These are phyloP conservation scores for Komagataella pseudopastoris DNA, from an alignment of 805 yeast genomes.

Conservation along the genomic window DNA sequence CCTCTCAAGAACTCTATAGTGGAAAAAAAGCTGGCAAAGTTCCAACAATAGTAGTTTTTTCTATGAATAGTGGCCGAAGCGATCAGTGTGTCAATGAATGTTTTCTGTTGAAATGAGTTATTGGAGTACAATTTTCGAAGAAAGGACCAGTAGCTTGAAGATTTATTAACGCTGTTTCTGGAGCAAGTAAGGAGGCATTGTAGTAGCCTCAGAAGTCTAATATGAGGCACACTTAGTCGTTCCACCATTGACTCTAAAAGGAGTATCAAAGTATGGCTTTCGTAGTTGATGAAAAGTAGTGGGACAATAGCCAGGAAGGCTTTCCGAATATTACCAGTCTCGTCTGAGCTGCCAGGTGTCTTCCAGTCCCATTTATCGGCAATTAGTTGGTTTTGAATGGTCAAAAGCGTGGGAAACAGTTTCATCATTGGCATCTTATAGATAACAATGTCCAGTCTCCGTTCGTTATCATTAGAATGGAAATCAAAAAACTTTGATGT, in stretches of 20 bases:
- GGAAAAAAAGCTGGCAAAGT: slow-evolving; percentile 19
- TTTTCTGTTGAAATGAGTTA: not conserved
- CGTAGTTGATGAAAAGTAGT: slow-evolving; percentile 14
- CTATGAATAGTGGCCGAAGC: slow-evolving; percentile 25
- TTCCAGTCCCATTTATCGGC: not conserved
- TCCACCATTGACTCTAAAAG: not conserved
- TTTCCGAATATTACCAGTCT: not conserved
- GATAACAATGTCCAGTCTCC: not conserved
- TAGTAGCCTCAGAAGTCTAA: not conserved
- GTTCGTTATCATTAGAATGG: not conserved
- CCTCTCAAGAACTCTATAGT: slow-evolving; percentile 1
- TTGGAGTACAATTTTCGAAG: slow-evolving; percentile 6
- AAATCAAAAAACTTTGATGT: not conserved
- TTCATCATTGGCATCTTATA: not conserved
- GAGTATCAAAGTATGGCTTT: slow-evolving; percentile 12
- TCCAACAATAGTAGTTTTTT: slow-evolving; percentile 35
- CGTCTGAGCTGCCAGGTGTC: not conserved
- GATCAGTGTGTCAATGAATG: slow-evolving; percentile 10
- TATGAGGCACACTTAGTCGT: not conserved
- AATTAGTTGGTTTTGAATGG: not conserved
- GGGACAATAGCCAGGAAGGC: slow-evolving; percentile 10
- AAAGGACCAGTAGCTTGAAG: slow-evolving; percentile 18
- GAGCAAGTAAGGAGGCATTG: slow-evolving; percentile 10
- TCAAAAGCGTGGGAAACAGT: not conserved
- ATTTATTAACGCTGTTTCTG: slow-evolving; percentile 17